Evolutionary conservation across 2,329 filamentous ascomycete genomes (phyloP), one percentile per base, ranked within the genome.

Genomic region (Neonectria neomacrospora): DNA sequence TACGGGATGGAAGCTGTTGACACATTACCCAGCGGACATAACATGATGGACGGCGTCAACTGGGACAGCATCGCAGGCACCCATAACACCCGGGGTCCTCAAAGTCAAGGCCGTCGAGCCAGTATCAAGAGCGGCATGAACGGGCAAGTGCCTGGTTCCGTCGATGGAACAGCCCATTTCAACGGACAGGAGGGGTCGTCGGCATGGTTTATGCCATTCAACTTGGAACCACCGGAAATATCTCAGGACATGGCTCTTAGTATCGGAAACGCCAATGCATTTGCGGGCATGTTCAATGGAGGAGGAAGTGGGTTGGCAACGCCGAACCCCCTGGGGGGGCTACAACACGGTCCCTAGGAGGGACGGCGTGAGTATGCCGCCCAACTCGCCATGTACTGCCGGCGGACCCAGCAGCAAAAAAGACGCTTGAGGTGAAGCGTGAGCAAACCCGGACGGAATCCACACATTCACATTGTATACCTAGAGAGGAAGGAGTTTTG

Each of bases 151-250:
- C 58, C 66, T 11, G 63, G 69, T 41, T 54, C 68, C 20, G 55
- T 60, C 9, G 69, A 70, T 39, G 67, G 61, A 22, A 58, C 74
- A 50, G 64, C 67, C 32, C 69, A 64, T 41, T 73, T 76, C 51
- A 64, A 56, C 51, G 75, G 74, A 4, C 79, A 79, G 37, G 85
- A 88, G 64, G 80, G 84, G 2, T 85, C 81, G 54, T 90, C 90
- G 55, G 92, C 91, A 5, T 98, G 94, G 92, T 97, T 96, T 77
- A 89, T 97, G 82, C 93, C 94, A 1, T 97, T 97, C 79, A 96
- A 97, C 75, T 88, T 97, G 79, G 92, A 96, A 62, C 92, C 93
- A 20, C 89, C 91, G 0, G 86, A 88, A 61, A 78, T 87, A 44
- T 79, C 80, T 7, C 84, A 85, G 57, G 85, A 86, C 39, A 67